Base-by-base conservation (phyloP, 1,139 yeast species). In the Yarrowia galli region DNA sequence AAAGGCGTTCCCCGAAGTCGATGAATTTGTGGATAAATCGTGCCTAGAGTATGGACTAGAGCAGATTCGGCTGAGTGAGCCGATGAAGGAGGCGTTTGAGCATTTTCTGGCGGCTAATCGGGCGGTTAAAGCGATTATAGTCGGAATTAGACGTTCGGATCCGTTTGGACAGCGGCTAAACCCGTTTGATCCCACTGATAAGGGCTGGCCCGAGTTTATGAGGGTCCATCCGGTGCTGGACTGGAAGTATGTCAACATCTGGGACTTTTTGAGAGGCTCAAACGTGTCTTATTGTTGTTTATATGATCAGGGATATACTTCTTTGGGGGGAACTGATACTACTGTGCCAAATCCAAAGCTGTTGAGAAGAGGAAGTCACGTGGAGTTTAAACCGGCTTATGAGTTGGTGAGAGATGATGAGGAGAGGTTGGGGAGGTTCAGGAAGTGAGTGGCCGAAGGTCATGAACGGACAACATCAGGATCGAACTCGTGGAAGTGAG, bases 121-220 rank as follows among this genome's bases (percentile, higher is more conserved):
- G 0, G 70, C 80, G 1, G 79, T 89, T 38, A 83, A 84, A 73
- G 87, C 92, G 18, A 86, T 92, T 1, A 81, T 92, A 38, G 95
- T 92, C 1, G 97, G 97, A 0, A 91, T 91, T 20, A 82, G 97
- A 67, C 83, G 89, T 69, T 84, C 89, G 4, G 97, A 92, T 74
- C 97, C 97, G 0, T 89, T 84, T 74, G 92, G 96, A 0, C 78
- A 79, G 1, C 71, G 79, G 16, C 80, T 92, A 46, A 71, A 80
- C 18, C 82, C 82, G 68, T 84, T 88, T 69, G 92, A 90, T 73
- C 76, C 74, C 49, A 92, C 97, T 0, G 97, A 92, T 75, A 89
- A 86, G 70, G 87, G 91, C 67, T 92, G 97, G 97, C 97, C 97
- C n/a, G 79, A 81, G 46, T 92, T 92, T 75, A 77, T 87, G 71